A percentile compares a stretch with the other conserved stretches of the same genome.
phyloP scores from a whole-genome alignment of 345 rosid species.

The Pugionium cornutum region DNA sequence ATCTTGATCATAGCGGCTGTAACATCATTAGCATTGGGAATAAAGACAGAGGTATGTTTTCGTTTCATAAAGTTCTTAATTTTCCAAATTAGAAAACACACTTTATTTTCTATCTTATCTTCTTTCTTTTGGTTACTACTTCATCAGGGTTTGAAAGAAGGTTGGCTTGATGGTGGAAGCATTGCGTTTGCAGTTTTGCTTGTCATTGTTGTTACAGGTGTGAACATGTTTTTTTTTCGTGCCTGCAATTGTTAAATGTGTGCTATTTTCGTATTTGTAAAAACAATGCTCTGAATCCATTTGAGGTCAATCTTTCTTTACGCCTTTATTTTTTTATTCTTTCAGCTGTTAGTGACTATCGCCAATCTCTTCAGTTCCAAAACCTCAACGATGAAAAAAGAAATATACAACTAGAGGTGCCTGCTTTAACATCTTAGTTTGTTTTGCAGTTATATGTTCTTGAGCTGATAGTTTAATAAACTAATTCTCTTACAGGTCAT shows the following conservation, averaged over 20 bases:
- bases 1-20: constrained; percentile 89
- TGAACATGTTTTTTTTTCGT: constrained; percentile 20
- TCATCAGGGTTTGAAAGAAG: constrained; percentile 73
- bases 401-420: constrained; percentile 94
- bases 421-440: constrained; percentile 1
- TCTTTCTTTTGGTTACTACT: background rate
- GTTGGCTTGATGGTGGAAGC: constrained; percentile 99
- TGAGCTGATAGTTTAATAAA: background rate
- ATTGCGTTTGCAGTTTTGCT: constrained; percentile 93
- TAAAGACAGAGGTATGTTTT: constrained; percentile 75
- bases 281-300: background rate
- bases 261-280: too few species aligned
- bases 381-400: constrained; percentile 89
- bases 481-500: constrained; percentile 55
- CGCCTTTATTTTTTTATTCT: background rate
- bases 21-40: constrained; percentile 80
- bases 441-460: constrained; percentile 5
- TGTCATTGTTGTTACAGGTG: constrained; percentile 94
- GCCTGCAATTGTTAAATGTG: too few species aligned
- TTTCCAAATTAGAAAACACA: background rate
- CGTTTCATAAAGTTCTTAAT: too few species aligned
- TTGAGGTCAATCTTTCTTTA: constrained; percentile 9
- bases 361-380: constrained; percentile 99
- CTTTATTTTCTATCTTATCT: background rate
- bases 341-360: constrained; percentile 92